phyloP scores from a whole-genome alignment of 129 eudicot species.

The Tanacetum coccineum region DNA sequence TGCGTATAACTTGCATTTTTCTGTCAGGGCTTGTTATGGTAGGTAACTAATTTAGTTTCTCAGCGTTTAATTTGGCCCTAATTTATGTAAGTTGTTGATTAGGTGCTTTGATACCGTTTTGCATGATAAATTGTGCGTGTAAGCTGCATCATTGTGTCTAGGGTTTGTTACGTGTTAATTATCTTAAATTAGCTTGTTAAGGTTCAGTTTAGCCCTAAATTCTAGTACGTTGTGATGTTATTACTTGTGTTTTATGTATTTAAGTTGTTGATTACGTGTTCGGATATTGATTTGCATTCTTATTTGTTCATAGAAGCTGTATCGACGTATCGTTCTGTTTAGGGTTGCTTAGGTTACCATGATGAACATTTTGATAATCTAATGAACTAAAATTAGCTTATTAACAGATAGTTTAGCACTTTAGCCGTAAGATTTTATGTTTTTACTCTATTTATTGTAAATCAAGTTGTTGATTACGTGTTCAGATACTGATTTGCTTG shows the following conservation, averaged over 20 bases:
- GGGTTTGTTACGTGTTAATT: too few species aligned
- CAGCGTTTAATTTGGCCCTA: not conserved
- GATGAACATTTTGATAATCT: too few species aligned
- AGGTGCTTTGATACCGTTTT: not conserved
- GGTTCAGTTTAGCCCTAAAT: too few species aligned
- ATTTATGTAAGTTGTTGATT: not conserved
- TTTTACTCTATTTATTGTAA: slow-evolving; percentile 6
- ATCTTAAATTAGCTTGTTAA: too few species aligned
- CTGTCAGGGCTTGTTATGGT: slow-evolving; percentile 4
- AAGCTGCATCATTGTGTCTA: too few species aligned
- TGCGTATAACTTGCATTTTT: not conserved
- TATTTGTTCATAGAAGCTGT: too few species aligned
- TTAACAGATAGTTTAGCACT: not conserved
- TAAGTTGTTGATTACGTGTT: too few species aligned
- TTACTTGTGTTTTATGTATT: not conserved
- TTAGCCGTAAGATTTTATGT: slow-evolving; percentile 14
- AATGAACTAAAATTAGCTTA: slow-evolving; percentile 20
- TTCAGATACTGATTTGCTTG: slow-evolving; percentile 14
- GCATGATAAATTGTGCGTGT: not conserved
- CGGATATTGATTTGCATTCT: too few species aligned
- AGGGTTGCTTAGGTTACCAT: too few species aligned
- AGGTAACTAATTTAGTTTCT: not conserved
- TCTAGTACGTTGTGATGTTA: not conserved
- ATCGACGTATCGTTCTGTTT: too few species aligned
- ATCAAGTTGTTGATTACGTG: slow-evolving; percentile 12